Evolutionary conservation across 805 yeast genomes (phyloP), one percentile per base, ranked within the genome.

Genomic region (Yamadazyma kitorensis): DNA sequence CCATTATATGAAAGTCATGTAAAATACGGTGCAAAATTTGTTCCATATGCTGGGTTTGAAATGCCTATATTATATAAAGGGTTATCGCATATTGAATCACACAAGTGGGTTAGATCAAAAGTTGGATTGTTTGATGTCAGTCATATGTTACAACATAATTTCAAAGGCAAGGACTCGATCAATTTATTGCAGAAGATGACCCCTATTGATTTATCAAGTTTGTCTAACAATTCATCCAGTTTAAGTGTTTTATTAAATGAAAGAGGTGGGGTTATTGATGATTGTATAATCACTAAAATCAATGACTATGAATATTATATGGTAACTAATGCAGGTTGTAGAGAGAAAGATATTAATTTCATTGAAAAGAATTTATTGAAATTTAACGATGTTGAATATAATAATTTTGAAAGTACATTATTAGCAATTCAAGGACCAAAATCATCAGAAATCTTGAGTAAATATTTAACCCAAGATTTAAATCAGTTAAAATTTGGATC

Each of bases 71-170:
- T 87, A 19, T 93, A 89, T 67, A 73, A 77, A 44, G 80, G 72
- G n/a, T 95, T 86, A 61, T 62, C 86, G 2, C 98, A 91, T 58
- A 79, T 87, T 25, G 95, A 88, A 41, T 88, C 97, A 1, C 98
- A 93, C 64, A 75, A 82, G 34, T 93, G 98, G 98, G 94, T 91
- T 0, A 77, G 98, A 57, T 52, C 67, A 14, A 76, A 85, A 42
- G 88, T 89, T 23, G 98, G 98, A 5, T 67, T 93, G 32, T 93
- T 93, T 52, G 98, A 93, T 57, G 98, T 93, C 33, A 86, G 96
- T 35, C 98, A 93, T 61, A 93, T 93, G 98, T 73, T 91, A 32
- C 98, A 93, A 66, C 97, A 94, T 58, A 73, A 68, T 27, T 58
- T 93, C 40, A 54, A 59, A 2, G 98, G 98, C 11, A 61, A 74